Base-by-base conservation (phyloP, 129 eudicot species). In the Solidago caesia region DNA sequence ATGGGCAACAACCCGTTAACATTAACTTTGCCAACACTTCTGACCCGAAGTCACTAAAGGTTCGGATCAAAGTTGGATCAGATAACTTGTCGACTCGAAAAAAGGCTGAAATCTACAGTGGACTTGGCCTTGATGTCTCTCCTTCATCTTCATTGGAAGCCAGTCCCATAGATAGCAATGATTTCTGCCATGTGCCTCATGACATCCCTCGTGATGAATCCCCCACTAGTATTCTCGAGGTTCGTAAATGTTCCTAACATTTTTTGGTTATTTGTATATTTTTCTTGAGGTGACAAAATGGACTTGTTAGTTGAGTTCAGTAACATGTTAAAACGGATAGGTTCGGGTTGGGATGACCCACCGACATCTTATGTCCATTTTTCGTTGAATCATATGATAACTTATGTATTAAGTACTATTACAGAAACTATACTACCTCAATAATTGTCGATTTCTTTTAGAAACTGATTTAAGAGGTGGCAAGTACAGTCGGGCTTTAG, bases 81-180 rank as follows among this genome's bases (percentile, higher is more conserved):
- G 96, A 88, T 80, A 94, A 88, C 82, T 85, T 83, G 85, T 79
- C 95, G 73, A 87, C 90, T 67, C 77, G 77, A 76, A 90, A 90
- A 75, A 94, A 88, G 26, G 88, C 97, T 82, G 97, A 89, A 82
- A 87, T 94, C 73, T 94, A 94, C 82, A 90, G 97, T 73, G 99
- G 99, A 39, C 99, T 94, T 72, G 99, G 99, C 33, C 99, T 94
- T 25, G 98, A 82, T 73, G 89, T 81, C 11, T 95, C 99, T 71
- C 99, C 99, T 13, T 82, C 97, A n/a, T 85, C 99, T 16, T 95
- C 99, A 33, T 62, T 81, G 55, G 94, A 91, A 72, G 88, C 85
- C 57, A 88, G 91, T 81, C 97, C 88, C 29, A 52, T 71, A 29
- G 87, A 86, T 56, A 87, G 92, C 84, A 91, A 83, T 67, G 89